Base-by-base conservation (phyloP, 352 stramenopile species). In the Paralagenidium karlingii region DNA sequence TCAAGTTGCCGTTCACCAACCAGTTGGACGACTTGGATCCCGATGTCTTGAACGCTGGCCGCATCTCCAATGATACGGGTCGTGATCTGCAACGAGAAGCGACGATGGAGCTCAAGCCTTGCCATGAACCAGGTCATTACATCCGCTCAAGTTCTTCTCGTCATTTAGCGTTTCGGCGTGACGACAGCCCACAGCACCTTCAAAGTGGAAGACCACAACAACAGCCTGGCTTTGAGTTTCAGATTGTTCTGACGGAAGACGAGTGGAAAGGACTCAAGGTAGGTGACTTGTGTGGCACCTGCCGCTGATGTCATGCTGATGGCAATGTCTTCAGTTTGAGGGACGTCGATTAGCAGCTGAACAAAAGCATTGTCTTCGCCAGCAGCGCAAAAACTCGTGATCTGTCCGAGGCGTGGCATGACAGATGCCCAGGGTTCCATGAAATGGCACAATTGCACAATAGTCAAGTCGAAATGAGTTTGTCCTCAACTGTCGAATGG, bases 161-260 rank as follows among this genome's bases (percentile, higher is more conserved):
- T n/a, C n/a, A n/a, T n/a, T n/a, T n/a, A n/a, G 34, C 33, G 2
- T 49, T 69, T 42, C 11, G 25, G 5, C 34, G 21, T 15, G n/a
- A n/a, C n/a, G n/a, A n/a, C n/a, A n/a, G n/a, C n/a, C n/a, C n/a
- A n/a, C n/a, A n/a, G n/a, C n/a, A n/a, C n/a, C n/a, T n/a, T n/a
- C n/a, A n/a, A n/a, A n/a, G n/a, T n/a, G n/a, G n/a, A n/a, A n/a
- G n/a, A n/a, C n/a, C n/a, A n/a, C n/a, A n/a, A n/a, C n/a, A n/a
- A n/a, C n/a, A n/a, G n/a, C n/a, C n/a, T n/a, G n/a, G n/a, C n/a
- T 66, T 81, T 21, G 63, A 81, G 34, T 74, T 78, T 39, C 61
- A 81, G 43, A 51, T 81, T 37, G 51, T 81, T 18, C 49, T 81
- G 24, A 81, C 63, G 1, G 61, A 76, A 47, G 59, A 67, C 8